phyloP scores from a whole-genome alignment of 208 protist species.

The Leishmania mexicana region DNA sequence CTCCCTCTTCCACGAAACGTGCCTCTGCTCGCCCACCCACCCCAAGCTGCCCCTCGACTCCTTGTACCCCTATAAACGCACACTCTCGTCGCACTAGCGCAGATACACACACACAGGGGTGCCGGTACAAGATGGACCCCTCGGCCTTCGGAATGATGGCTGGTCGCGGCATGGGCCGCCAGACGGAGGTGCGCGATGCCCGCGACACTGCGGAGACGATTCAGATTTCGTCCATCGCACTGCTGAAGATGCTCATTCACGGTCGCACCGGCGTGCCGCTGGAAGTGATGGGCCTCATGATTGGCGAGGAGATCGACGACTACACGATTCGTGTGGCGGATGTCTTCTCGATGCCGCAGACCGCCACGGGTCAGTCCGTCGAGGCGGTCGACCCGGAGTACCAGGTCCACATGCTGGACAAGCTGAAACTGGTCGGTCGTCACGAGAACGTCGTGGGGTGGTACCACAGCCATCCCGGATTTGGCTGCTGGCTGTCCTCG shows the following conservation, averaged over 20 bases:
- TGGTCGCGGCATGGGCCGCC: conserved; percentile 27
- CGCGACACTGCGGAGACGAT: conserved; percentile 99
- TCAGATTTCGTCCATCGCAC: conserved; percentile 99
- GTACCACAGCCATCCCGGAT: conserved; percentile 99
- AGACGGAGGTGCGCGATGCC: conserved; percentile 50
- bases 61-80: not conserved
- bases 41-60: not conserved
- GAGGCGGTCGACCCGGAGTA: conserved; percentile 99
- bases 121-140: conserved; percentile 16
- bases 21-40: not conserved
- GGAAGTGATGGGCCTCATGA: conserved; percentile 99
- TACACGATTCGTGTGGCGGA: conserved; percentile 99
- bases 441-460: conserved; percentile 99
- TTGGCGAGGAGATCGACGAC: conserved; percentile 99
- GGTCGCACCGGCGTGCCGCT: conserved; percentile 99
- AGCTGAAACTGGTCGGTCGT: conserved; percentile 98
- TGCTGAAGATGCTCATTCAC: conserved; percentile 99
- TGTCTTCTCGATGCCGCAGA: conserved; percentile 99
- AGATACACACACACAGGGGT: not conserved
- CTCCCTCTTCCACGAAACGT: not conserved
- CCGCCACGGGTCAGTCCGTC: conserved; percentile 98
- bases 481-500: conserved; percentile 99
- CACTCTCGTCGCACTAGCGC: not conserved
- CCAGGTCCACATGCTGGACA: conserved; percentile 99
- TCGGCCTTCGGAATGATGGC: conserved; percentile 26